A percentile compares a stretch with the other conserved stretches of the same genome.
These are phyloP conservation scores for Neofusicoccum umdonicola DNA, from an alignment of 2,329 filamentous ascomycete species.

Conservation along the genomic window DNA sequence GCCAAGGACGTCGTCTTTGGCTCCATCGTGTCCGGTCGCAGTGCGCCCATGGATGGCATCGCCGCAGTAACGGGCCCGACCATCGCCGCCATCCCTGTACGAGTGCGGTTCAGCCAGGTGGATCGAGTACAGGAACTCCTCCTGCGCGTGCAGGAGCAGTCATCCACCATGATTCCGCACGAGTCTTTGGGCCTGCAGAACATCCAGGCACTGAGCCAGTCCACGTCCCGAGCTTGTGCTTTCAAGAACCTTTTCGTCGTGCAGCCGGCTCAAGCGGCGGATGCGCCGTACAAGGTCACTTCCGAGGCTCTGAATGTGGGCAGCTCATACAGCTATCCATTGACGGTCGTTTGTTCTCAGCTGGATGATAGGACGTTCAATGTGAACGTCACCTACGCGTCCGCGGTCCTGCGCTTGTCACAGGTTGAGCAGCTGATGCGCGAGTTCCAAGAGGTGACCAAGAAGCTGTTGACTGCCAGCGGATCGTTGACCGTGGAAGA, in stretches of 20 bases:
- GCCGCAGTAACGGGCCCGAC: slow-evolving; percentile 41
- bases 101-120: slow-evolving; percentile 20
- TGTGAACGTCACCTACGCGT: neutral
- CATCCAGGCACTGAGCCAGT: slow-evolving; percentile 40
- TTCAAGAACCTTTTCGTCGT: slow-evolving; percentile 52
- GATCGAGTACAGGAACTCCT: slow-evolving; percentile 21
- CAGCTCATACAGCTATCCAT: neutral
- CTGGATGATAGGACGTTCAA: neutral
- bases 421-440: neutral
- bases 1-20: slow-evolving; percentile 40
- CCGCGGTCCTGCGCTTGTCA: neutral
- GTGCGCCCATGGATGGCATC: slow-evolving; percentile 35
- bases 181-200: slow-evolving; percentile 28
- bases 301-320: neutral
- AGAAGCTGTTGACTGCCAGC: neutral
- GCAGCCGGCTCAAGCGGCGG: slow-evolving; percentile 30
- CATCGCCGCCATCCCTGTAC: slow-evolving; percentile 39
- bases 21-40: slow-evolving; percentile 36
- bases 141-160: neutral
- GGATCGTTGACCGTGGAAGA: neutral
- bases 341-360: neutral
- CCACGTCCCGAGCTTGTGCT: slow-evolving; percentile 53
- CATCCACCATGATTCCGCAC: slow-evolving; percentile 18
- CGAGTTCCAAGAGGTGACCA: neutral
- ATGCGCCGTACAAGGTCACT: neutral